Conservation (phyloP, 73 alveolate species). For the Symbiodinium natans region DNA sequence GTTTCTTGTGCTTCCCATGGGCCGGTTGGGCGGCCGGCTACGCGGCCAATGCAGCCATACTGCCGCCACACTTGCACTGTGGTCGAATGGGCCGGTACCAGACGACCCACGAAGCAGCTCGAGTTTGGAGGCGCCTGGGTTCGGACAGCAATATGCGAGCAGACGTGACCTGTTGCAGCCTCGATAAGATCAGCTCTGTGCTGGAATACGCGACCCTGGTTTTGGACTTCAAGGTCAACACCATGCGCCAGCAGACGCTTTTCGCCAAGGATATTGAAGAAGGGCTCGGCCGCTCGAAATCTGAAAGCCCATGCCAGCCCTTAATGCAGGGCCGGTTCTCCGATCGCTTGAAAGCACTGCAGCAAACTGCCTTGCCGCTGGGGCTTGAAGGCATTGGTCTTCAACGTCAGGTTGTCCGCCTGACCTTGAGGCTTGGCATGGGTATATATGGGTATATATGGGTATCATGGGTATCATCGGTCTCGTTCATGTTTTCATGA, state of each 20-base stretch:
- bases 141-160: not conserved
- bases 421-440: slow-evolving; percentile 24
- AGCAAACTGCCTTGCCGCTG: slow-evolving; percentile 11
- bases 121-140: slow-evolving; percentile 16
- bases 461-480: not conserved
- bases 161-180: slow-evolving; percentile 55
- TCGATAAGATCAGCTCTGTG: slow-evolving; percentile 53
- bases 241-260: slow-evolving; percentile 42
- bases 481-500: not conserved
- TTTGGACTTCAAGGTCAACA: slow-evolving; percentile 1
- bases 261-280: slow-evolving; percentile 14
- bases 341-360: slow-evolving; percentile 24
- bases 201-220: slow-evolving; percentile 35
- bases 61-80: slow-evolving; percentile 44
- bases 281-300: slow-evolving; percentile 10
- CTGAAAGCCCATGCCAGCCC: slow-evolving; percentile 60
- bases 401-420: not conserved
- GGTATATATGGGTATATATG: not conserved
- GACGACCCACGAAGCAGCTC: slow-evolving; percentile 34
- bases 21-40: no score
- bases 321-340: slow-evolving; percentile 28
- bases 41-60: no score
- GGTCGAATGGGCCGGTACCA: slow-evolving; percentile 30
- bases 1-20: no score
- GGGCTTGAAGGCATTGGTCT: slow-evolving; percentile 13